A percentile compares a stretch with the other conserved stretches of the same genome.
These are phyloP conservation scores for Xylaria sp. DNA, from an alignment of 2,329 filamentous ascomycete species.

Conservation along the genomic window DNA sequence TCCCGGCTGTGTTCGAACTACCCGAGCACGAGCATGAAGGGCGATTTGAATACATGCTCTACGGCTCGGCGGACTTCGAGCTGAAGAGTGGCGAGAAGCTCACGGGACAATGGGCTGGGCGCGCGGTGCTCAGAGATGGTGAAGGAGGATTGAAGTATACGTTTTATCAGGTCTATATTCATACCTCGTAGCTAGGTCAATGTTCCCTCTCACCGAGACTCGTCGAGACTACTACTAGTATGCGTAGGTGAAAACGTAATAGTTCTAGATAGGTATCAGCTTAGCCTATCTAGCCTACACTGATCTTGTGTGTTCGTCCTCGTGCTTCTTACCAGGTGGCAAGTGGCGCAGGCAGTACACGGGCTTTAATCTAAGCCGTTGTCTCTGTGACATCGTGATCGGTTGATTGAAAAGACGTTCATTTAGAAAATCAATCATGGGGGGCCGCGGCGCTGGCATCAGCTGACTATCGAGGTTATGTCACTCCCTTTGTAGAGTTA, in stretches of 20 bases:
- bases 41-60: conserved; percentile 52
- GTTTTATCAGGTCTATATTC: conserved; percentile 52
- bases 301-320: neutral
- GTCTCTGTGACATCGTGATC: neutral
- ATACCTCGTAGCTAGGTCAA: conserved; percentile 42
- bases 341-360: conserved; percentile 13
- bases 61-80: conserved; percentile 46
- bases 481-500: neutral
- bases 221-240: no score
- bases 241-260: neutral
- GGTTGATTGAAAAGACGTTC: neutral
- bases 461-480: conserved; percentile 29
- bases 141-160: conserved; percentile 45
- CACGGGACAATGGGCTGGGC: conserved; percentile 49
- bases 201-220: neutral
- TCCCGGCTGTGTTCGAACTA: conserved; percentile 52
- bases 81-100: conserved; percentile 40
- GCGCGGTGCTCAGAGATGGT: conserved; percentile 43
- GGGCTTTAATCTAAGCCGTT: neutral
- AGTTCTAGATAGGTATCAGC: no score
- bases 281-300: neutral
- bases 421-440: conserved; percentile 20
- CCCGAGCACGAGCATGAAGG: conserved; percentile 9
- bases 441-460: conserved; percentile 23
- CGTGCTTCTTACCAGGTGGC: neutral